Evolutionary conservation across 106 monocot species (phyloP), one percentile per base, ranked within the genome.

Genomic region (Acorus calamus): DNA sequence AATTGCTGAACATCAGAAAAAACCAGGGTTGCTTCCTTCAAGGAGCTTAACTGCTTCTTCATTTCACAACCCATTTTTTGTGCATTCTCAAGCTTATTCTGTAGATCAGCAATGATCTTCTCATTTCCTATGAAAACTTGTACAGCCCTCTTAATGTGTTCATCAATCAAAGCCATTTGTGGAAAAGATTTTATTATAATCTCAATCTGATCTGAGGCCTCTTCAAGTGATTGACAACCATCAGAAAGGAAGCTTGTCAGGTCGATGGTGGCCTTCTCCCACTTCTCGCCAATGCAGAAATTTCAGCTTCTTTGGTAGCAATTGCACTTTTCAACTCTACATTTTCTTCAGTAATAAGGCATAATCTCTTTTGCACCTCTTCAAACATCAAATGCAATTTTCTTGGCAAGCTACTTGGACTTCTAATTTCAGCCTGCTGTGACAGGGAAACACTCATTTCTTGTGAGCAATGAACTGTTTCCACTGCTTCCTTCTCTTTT

Each of bases 231-330:
- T 53, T 77, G 70, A 13, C 72, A 77, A 13, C 89, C 84, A 63
- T 80, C 79, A 53, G 67, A 48, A 14, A 89, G 82, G 56, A 89
- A 89, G 28, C 54, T 77, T 52, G 89, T 76, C 46, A 89, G 56
- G 46, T 80, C 82, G 68, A 75, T 48, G 52, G 80, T 69, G 56
- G 89, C 82, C 49, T 68, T 82, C 72, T 85, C 89, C 89, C 89
- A 89, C 42, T 82, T 85, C 8, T 74, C 67, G 73, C 62, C 2
- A 82, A n/a, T 61, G 69, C 56, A 61, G 53, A 56, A 57, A 80
- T 67, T 66, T 78, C 66, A 3, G 59, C 63, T 52, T 86, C 81
- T 76, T 61, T 72, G 9, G 55, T 45, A 62, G 69, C 47, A 61
- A 86, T 49, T 42, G 74, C 41, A 50, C 77, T 65, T 50, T 44